Conservation (phyloP, 1,284 basidiomycete genomes). For the Irpex lacteus region DNA sequence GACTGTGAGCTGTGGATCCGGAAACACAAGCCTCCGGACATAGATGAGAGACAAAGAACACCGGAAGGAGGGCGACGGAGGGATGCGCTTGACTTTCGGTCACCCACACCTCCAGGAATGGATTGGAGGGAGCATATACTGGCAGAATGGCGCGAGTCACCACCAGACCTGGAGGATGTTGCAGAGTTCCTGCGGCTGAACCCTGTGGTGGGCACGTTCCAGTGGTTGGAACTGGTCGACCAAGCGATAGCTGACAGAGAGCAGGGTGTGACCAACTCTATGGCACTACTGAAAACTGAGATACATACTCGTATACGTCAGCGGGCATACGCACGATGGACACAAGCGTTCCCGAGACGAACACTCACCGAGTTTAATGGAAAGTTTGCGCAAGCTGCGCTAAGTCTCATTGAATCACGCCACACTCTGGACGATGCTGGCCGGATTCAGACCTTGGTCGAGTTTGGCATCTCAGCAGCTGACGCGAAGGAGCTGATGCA, state of each 20-base stretch:
- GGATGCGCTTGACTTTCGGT: conserved; percentile 1
- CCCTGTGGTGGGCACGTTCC: conserved; percentile 7
- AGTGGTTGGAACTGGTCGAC: conserved; percentile 9
- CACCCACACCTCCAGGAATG: conserved; percentile 2
- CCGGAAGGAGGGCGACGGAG: background rate
- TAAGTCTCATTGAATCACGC: background rate
- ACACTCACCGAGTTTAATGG: background rate
- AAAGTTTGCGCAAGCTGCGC: background rate
- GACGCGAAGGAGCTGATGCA: too few species aligned
- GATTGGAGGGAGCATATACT: background rate
- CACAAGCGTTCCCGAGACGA: background rate
- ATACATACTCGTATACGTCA: background rate
- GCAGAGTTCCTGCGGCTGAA: conserved; percentile 6
- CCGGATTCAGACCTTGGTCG: background rate
- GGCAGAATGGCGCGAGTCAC: conserved; percentile 1
- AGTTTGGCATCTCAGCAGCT: background rate
- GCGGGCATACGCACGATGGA: background rate
- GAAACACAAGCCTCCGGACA: background rate
- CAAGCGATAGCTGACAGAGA: background rate
- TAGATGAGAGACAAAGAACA: background rate
- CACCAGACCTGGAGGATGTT: background rate
- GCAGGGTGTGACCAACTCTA: background rate
- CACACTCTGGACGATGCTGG: background rate
- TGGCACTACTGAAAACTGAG: background rate
- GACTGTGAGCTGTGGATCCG: conserved; percentile 6